Conservation (phyloP, 2,329 filamentous ascomycete genomes). For the Cladosporium sp. region DNA sequence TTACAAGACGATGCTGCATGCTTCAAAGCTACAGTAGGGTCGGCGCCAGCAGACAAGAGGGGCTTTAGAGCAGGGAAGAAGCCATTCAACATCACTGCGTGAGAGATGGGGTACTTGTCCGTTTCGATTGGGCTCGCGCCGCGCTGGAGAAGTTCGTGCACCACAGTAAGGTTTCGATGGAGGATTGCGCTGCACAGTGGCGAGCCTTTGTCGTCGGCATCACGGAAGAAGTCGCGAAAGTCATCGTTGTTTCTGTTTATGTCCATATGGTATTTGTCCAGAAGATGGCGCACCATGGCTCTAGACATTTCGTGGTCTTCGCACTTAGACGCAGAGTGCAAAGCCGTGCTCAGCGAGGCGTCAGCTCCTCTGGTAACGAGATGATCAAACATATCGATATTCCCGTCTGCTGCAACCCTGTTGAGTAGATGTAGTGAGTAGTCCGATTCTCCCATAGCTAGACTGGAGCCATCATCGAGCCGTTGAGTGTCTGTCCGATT, state of each 20-base stretch:
- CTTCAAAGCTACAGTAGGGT: conserved; percentile 10
- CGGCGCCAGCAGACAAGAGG: conserved; percentile 19
- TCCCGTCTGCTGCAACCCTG: conserved; percentile 17
- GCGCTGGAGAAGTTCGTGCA: conserved; percentile 19
- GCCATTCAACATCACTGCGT: conserved; percentile 5
- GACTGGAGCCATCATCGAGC: conserved; percentile 7
- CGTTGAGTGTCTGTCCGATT: conserved; percentile 16
- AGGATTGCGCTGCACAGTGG: conserved; percentile 21
- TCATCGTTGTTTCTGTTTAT: conserved; percentile 20
- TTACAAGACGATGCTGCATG: too few species aligned
- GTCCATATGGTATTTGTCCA: conserved; percentile 22
- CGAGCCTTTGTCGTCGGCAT: conserved; percentile 15
- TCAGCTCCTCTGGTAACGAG: conserved; percentile 21
- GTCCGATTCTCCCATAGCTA: conserved; percentile 11
- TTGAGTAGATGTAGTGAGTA: conserved; percentile 20
- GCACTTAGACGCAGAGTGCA: conserved; percentile 20
- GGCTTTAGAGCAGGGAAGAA: conserved; percentile 17
- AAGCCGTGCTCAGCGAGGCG: conserved; percentile 9
- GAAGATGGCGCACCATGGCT: conserved; percentile 20
- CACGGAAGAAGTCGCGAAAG: conserved; percentile 15
- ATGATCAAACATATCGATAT: conserved; percentile 23
- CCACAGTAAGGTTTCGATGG: conserved; percentile 18
- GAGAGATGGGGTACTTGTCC: not conserved
- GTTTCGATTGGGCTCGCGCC: conserved; percentile 10
- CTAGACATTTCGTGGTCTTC: conserved; percentile 12